A percentile compares a stretch with the other conserved stretches of the same genome.
These are phyloP conservation scores for Diaporthe vaccinii DNA, from an alignment of 2,329 filamentous ascomycete species.

Conservation along the genomic window DNA sequence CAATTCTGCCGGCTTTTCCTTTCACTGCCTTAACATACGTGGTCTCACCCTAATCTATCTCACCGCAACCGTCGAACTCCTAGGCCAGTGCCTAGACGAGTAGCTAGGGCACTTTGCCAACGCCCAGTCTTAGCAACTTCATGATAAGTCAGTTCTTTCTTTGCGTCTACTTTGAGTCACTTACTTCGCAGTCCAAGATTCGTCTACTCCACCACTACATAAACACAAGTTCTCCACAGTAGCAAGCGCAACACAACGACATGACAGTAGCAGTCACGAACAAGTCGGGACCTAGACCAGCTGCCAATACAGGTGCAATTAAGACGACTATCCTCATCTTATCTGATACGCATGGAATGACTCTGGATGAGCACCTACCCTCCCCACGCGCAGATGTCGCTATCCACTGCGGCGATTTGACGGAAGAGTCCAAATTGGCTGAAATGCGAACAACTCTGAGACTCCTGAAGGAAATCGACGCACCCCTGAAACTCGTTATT, in stretches of 20 bases:
- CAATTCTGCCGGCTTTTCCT: too few species aligned
- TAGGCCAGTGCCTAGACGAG: background rate
- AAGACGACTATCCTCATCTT: conserved; percentile 51
- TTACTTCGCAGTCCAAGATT: background rate
- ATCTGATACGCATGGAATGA: conserved; percentile 59
- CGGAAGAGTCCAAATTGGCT: conserved; percentile 54
- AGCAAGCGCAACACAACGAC: background rate
- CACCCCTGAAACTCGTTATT: conserved; percentile 67
- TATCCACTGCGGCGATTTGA: conserved; percentile 68
- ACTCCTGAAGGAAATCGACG: conserved; percentile 57
- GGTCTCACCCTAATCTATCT: background rate
- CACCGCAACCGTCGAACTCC: background rate
- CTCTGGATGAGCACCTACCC: conserved; percentile 38
- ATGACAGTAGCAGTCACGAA: conserved; percentile 2
- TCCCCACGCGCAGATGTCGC: conserved; percentile 57
- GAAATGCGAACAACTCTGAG: conserved; percentile 58
- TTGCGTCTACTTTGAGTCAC: background rate
- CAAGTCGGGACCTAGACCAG: background rate
- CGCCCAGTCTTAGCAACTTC: background rate
- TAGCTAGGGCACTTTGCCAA: background rate
- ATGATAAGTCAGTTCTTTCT: background rate
- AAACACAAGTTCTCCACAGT: background rate
- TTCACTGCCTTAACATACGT: too few species aligned
- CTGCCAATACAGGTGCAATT: conserved; percentile 1
- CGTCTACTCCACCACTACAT: background rate